Evolutionary conservation across 73 alveolate species (phyloP).

Genomic region (Tetrahymena borealis): DNA sequence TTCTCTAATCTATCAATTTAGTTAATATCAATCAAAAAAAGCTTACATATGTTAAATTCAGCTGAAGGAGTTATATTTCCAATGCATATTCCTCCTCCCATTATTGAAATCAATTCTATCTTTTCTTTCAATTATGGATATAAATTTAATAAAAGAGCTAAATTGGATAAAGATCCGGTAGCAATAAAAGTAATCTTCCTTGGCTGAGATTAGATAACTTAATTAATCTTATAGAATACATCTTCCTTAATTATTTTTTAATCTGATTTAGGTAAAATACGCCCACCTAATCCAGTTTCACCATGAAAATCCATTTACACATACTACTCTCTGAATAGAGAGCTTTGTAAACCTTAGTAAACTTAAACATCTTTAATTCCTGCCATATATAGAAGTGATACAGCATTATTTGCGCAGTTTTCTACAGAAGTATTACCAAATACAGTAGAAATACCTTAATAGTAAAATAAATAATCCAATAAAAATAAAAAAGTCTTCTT

Average conservation of each 20-base stretch:
- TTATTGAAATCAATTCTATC: neutral
- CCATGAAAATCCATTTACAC: neutral
- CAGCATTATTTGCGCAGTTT: slow-evolving; percentile 8
- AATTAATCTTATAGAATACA: neutral
- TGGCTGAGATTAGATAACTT: neutral
- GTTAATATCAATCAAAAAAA: no score
- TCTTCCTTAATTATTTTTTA: neutral
- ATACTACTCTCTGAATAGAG: neutral
- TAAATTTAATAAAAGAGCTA: slow-evolving; percentile 1
- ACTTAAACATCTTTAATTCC: slow-evolving; percentile 11
- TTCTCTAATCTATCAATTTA: neutral
- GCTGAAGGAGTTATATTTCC: slow-evolving; percentile 33
- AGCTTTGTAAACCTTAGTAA: neutral
- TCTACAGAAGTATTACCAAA: neutral
- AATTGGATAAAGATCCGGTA: slow-evolving; percentile 22
- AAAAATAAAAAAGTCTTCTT: neutral
- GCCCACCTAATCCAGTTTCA: neutral
- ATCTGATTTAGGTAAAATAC: neutral
- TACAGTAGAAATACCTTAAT: neutral
- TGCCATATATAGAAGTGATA: neutral
- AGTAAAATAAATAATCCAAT: neutral
- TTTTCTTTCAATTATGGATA: slow-evolving; percentile 17
- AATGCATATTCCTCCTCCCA: slow-evolving; percentile 31
- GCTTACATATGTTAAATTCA: slow-evolving; percentile 15
- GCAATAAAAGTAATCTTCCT: neutral